A percentile compares a stretch with the other conserved stretches of the same genome.
phyloP scores from a whole-genome alignment of 176 grass and related monocot genomes.

The Avena sativa region DNA sequence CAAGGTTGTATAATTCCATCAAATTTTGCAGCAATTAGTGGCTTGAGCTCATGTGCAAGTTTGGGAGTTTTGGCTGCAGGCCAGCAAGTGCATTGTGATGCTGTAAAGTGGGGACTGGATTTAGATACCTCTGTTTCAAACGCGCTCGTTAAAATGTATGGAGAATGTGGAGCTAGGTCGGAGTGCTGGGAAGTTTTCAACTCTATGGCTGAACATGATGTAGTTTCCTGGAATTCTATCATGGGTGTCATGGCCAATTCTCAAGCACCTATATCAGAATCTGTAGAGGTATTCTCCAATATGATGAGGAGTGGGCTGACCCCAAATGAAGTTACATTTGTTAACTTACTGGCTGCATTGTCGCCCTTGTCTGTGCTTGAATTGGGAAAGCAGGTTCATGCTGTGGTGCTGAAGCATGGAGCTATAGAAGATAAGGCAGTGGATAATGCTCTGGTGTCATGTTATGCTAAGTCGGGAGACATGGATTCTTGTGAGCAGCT shows the following conservation, averaged over 20 bases:
- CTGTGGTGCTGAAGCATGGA: conserved; percentile 67
- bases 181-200: conserved; percentile 76
- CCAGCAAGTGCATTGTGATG: conserved; percentile 65
- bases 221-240: conserved; percentile 84
- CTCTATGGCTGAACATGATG: conserved; percentile 62
- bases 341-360: conserved; percentile 69
- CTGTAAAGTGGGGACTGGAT: conserved; percentile 70
- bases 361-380: conserved; percentile 62
- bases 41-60: conserved; percentile 76
- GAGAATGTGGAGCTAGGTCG: conserved; percentile 60
- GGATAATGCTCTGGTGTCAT: conserved; percentile 79
- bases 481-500: conserved; percentile 61
- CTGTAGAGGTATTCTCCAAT: conserved; percentile 56
- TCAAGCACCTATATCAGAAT: conserved; percentile 48
- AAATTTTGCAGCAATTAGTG: conserved; percentile 70
- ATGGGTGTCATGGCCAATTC: conserved; percentile 68
- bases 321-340: conserved; percentile 80
- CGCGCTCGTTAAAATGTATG: conserved; percentile 79
- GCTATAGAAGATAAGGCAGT: conserved; percentile 59
- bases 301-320: conserved; percentile 65
- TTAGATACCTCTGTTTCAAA: conserved; percentile 81
- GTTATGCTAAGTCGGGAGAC: conserved; percentile 80
- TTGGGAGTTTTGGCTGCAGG: conserved; percentile 63
- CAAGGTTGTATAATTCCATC: conserved; percentile 55
- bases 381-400: conserved; percentile 72